phyloP scores from a whole-genome alignment of 805 yeast species.

The Myxozyma neotropica region DNA sequence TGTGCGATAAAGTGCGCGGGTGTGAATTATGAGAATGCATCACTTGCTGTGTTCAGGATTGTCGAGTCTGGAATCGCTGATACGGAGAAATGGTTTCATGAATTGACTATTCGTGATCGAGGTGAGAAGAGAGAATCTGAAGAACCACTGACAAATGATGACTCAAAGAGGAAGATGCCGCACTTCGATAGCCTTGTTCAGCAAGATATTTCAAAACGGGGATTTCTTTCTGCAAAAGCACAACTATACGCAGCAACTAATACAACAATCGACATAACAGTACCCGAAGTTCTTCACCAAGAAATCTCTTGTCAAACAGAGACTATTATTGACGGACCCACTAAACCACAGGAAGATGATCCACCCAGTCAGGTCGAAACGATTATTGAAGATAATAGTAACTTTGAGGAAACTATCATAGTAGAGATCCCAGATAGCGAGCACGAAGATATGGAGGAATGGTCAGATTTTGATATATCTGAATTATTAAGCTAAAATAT shows the following conservation, averaged over 20 bases:
- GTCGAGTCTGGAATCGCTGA: conserved; percentile 16
- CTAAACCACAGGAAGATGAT: background rate
- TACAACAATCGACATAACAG: no score
- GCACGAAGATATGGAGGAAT: background rate
- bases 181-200: no score
- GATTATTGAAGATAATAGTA: background rate
- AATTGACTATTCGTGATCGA: background rate
- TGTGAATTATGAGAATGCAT: conserved; percentile 20
- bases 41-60: conserved; percentile 20
- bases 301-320: no score
- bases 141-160: background rate
- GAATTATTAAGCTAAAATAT: background rate
- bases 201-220: no score
- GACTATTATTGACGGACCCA: no score
- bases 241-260: no score
- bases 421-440: conserved; percentile 11
- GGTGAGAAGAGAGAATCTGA: background rate
- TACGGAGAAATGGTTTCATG: conserved; percentile 14
- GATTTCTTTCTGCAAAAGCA: no score
- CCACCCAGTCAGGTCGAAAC: background rate
- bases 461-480: background rate
- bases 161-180: background rate
- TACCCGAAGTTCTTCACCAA: no score
- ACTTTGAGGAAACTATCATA: background rate
- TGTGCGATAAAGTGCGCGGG: conserved; percentile 26